phyloP scores from a whole-genome alignment of 805 yeast species.

The Kazachstania viticola region DNA sequence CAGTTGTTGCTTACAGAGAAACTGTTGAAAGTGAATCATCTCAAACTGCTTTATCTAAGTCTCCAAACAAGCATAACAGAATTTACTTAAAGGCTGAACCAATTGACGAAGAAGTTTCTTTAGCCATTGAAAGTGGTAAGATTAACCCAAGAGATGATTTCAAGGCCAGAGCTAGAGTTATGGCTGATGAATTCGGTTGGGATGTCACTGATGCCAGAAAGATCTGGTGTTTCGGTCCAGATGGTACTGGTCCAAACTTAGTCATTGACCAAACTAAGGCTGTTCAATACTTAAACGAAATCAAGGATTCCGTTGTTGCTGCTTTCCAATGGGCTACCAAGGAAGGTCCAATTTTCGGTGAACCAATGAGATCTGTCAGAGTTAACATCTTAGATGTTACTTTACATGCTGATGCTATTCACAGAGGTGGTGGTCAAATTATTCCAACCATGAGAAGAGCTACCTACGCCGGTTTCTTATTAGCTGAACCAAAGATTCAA shows the following conservation, averaged over 20 bases:
- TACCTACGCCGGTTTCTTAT: conserved; percentile 93
- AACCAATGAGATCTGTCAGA: conserved; percentile 91
- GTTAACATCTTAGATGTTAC: conserved; percentile 98
- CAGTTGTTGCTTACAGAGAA: conserved; percentile 98
- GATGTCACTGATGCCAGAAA: conserved; percentile 99
- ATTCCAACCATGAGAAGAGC: conserved; percentile 99
- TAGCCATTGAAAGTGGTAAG: conserved; percentile 88
- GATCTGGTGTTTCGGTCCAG: conserved; percentile 99
- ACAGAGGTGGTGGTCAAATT: conserved; percentile 99
- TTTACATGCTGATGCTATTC: conserved; percentile 99
- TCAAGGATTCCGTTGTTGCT: conserved; percentile 98
- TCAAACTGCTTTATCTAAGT: conserved; percentile 93
- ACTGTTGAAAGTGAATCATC: conserved; percentile 90
- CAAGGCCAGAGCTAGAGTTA: conserved; percentile 96
- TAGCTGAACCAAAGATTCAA: conserved; percentile 98
- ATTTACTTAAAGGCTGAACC: conserved; percentile 96
- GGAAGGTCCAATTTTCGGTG: conserved; percentile 99
- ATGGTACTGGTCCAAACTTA: conserved; percentile 96
- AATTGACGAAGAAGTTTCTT: conserved; percentile 81
- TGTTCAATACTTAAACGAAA: conserved; percentile 96
- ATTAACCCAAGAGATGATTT: conserved; percentile 93
- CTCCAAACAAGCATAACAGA: conserved; percentile 99
- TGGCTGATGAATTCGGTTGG: conserved; percentile 99
- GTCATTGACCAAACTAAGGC: conserved; percentile 99
- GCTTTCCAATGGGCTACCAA: conserved; percentile 99